Conservation (phyloP, 2,329 filamentous ascomycete genomes). For the Claviceps humidiphila region DNA sequence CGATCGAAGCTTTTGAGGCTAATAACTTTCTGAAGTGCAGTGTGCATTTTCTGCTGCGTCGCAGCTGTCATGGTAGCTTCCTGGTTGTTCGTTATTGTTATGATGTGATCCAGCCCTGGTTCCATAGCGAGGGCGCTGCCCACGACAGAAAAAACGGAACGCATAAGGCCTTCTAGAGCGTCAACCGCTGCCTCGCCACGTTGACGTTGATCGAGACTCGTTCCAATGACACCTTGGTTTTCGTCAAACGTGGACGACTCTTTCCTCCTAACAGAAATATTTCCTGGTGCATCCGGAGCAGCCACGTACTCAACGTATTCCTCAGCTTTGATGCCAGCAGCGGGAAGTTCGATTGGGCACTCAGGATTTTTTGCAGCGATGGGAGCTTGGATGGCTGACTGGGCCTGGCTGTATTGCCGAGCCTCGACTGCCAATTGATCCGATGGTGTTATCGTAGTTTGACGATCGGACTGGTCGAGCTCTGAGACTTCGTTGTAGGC, state of each 20-base stretch:
- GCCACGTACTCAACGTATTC: constrained; percentile 38
- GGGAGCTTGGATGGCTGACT: not conserved
- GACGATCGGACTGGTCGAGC: constrained; percentile 8
- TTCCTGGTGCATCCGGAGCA: constrained; percentile 30
- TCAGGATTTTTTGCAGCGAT: constrained; percentile 9
- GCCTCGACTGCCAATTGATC: constrained; percentile 6
- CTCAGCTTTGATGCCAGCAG: constrained; percentile 32
- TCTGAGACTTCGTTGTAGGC: constrained; percentile 22
- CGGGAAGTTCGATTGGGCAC: constrained; percentile 36
- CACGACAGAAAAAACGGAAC: constrained; percentile 65
- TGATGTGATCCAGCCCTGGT: constrained; percentile 40
- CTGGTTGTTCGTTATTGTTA: constrained; percentile 41
- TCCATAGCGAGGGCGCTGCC: constrained; percentile 49
- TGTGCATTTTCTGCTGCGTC: constrained; percentile 60
- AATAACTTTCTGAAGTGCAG: constrained; percentile 59
- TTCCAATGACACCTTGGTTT: constrained; percentile 42
- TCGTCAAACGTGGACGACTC: constrained; percentile 37
- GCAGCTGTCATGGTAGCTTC: constrained; percentile 52
- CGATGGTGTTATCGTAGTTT: constrained; percentile 6
- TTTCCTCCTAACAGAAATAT: constrained; percentile 39
- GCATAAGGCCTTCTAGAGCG: constrained; percentile 55
- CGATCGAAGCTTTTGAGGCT: constrained; percentile 53
- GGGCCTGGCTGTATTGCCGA: constrained; percentile 7
- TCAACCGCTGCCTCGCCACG: constrained; percentile 63
- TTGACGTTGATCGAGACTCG: constrained; percentile 66